Evolutionary conservation across 805 yeast genomes (phyloP), one percentile per base, ranked within the genome.

Genomic region (Wickerhamiella brachini): DNA sequence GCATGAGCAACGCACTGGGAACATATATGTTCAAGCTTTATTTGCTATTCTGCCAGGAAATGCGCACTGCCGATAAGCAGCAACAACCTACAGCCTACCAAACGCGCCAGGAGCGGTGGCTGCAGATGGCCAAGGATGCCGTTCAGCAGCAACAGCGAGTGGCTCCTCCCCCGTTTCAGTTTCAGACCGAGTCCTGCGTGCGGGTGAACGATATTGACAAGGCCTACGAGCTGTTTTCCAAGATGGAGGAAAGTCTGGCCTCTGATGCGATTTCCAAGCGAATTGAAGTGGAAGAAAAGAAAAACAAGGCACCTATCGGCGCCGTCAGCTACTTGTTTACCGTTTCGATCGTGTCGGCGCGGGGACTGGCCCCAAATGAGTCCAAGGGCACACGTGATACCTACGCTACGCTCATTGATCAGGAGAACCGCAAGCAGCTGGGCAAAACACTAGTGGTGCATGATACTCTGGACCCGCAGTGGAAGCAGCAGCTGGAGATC

Each of bases 401-500:
- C 0, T 79, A 80, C 56, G 80, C 83, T 1, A 77, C 85, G 0
- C 60, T 86, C 15, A 70, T 77, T 5, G 87, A 83, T 58, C 74
- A 81, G 5, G 65, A 65, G 39, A 71, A 72, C 2, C 71, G 77
- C 39, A 71, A 68, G 49, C 78, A 79, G 26, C 68, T 85, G 34
- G 89, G 83, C 2, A 79, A 77, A 54, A 89, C 97, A 0, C 71
- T 85, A 57, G 75, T 81, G 0, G 70, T 84, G 3, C 70, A 72
- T 29, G 77, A 77, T 50, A 77, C 80, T 4, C 67, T 75, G 34
- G 79, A 80, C 58, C 96, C 97, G 0, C 77, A 75, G 15, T 90
- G 94, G 94, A 85, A 85, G 59, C 95, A 89, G 68, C 85, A 83
- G 51, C 85, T 87, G 62, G 95, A 87, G 63, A 59, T 71, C 2